phyloP scores from a whole-genome alignment of 169 alveolate species.

The Amoebophrya sp. region DNA sequence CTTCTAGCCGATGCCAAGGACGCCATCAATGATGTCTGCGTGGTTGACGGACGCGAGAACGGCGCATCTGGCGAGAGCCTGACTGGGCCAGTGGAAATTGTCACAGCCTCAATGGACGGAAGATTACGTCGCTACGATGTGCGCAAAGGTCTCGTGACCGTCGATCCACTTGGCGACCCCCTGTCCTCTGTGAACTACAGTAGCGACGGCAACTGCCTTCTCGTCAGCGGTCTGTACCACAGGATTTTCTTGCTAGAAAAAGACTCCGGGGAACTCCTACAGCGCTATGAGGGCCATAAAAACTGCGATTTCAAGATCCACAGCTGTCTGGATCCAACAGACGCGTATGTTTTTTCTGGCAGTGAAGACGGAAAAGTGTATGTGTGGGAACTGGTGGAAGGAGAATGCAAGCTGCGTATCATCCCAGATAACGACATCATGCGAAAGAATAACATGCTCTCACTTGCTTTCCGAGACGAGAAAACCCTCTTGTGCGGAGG shows the following conservation, averaged over 20 bases:
- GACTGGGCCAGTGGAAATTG: no score
- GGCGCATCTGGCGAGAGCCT: no score
- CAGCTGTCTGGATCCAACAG: background rate
- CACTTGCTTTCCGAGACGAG: background rate
- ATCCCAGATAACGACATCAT: slow-evolving; percentile 2
- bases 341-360: background rate
- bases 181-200: background rate
- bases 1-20: background rate
- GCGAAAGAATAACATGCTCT: slow-evolving; percentile 10
- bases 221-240: background rate
- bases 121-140: background rate
- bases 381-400: background rate
- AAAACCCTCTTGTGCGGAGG: background rate
- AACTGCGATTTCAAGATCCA: background rate
- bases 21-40: background rate
- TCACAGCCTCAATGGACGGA: background rate
- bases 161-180: background rate
- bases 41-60: background rate
- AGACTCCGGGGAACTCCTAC: background rate
- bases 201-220: background rate
- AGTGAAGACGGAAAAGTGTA: background rate
- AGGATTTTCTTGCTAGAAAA: background rate
- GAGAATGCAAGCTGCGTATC: background rate
- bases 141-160: background rate
- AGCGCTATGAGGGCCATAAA: background rate